Evolutionary conservation across 1,284 basidiomycete species (phyloP).

Genomic region (Malassezia psittaci): DNA sequence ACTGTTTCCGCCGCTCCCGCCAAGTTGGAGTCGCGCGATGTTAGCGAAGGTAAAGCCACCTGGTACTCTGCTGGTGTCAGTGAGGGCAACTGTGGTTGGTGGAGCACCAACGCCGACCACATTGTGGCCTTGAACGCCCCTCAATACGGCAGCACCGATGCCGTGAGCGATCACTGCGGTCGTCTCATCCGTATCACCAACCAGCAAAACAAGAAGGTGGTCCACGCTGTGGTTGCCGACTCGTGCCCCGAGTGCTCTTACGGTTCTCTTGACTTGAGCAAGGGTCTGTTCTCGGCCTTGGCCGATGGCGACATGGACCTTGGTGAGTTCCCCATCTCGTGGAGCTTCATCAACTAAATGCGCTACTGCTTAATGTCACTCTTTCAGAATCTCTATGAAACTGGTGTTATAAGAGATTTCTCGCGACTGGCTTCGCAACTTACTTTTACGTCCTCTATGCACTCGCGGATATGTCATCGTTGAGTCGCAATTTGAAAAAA

Average conservation of each 20-base stretch:
- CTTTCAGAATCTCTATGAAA: background rate
- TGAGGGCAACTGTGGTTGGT: slow-evolving; percentile 23
- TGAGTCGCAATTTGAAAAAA: background rate
- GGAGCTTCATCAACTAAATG: slow-evolving; percentile 20
- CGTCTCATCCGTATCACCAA: slow-evolving; percentile 59
- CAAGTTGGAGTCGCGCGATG: slow-evolving; percentile 16
- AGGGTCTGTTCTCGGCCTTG: slow-evolving; percentile 57
- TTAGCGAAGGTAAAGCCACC: slow-evolving; percentile 28
- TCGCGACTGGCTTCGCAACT: background rate
- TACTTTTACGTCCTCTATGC: too few relatives aligned
- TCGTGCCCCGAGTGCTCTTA: slow-evolving; percentile 62
- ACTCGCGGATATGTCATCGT: background rate
- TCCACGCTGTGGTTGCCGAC: slow-evolving; percentile 59
- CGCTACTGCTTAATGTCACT: background rate
- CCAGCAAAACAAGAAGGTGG: slow-evolving; percentile 54
- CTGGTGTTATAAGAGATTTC: too few relatives aligned
- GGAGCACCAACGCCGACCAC: slow-evolving; percentile 19
- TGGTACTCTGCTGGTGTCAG: slow-evolving; percentile 34
- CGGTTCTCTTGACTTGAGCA: slow-evolving; percentile 67
- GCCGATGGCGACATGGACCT: slow-evolving; percentile 36
- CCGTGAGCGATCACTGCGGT: slow-evolving; percentile 52
- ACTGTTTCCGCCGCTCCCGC: slow-evolving; percentile 29
- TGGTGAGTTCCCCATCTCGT: slow-evolving; percentile 40
- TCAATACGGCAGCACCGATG: slow-evolving; percentile 23
- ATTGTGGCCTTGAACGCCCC: slow-evolving; percentile 42